A percentile compares a stretch with the other conserved stretches of the same genome.
phyloP scores from a whole-genome alignment of 2,329 filamentous ascomycete genomes.

The Diaporthe vaccinii region DNA sequence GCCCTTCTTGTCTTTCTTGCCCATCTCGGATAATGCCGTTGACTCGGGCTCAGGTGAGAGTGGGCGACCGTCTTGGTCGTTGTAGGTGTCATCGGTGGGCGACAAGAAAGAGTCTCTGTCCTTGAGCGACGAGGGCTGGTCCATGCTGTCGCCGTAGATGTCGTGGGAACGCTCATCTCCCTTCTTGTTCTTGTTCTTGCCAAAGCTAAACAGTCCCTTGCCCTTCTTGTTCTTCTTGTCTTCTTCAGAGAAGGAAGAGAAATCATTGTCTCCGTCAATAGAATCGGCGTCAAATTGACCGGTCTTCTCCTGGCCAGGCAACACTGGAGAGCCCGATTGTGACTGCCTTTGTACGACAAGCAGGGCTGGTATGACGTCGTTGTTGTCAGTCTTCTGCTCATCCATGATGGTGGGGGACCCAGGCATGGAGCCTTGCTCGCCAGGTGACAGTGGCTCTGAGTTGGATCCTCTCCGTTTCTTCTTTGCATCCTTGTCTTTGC shows the following conservation, averaged over 20 bases:
- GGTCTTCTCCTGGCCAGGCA: neutral
- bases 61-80: neutral
- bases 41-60: neutral
- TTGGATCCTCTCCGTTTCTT: neutral
- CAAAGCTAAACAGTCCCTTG: slow-evolving; percentile 7
- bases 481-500: slow-evolving; percentile 16
- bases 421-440: neutral
- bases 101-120: neutral
- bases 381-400: neutral
- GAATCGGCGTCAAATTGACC: neutral
- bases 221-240: slow-evolving; percentile 23
- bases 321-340: slow-evolving; percentile 2
- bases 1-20: slow-evolving; percentile 28
- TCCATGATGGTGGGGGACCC: neutral
- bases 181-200: neutral
- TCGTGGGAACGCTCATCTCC: neutral
- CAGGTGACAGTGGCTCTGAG: slow-evolving; percentile 1
- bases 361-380: neutral
- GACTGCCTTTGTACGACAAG: neutral
- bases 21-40: neutral
- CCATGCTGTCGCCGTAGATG: neutral
- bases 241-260: neutral
- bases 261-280: neutral
- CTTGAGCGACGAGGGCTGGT: neutral
- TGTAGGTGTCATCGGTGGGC: neutral